phyloP scores from a whole-genome alignment of 768 basidiomycete genomes.

The Mycena sanguinolenta region DNA sequence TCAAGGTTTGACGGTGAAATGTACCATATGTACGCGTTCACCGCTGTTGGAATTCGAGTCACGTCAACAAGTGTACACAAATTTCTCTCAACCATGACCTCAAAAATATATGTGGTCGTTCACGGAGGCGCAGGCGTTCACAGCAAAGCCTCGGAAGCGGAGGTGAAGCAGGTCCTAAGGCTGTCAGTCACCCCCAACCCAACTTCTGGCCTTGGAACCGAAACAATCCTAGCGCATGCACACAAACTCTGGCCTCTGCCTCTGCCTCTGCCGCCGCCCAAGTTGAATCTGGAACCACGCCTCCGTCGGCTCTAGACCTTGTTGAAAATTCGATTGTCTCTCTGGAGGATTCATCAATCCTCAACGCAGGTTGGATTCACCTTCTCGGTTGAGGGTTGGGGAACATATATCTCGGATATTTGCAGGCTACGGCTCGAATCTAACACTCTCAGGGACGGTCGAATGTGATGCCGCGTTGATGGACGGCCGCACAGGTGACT shows the following conservation, averaged over 20 bases:
- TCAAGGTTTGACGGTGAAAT: too few species aligned
- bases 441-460: slow-evolving; percentile 79
- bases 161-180: slow-evolving; percentile 68
- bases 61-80: too few species aligned
- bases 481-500: slow-evolving; percentile 57
- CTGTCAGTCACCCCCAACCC: slow-evolving; percentile 53
- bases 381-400: background rate
- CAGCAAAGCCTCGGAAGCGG: slow-evolving; percentile 57
- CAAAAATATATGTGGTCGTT: slow-evolving; percentile 63
- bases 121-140: slow-evolving; percentile 88
- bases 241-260: slow-evolving; percentile 49
- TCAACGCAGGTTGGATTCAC: slow-evolving; percentile 73
- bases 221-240: slow-evolving; percentile 63
- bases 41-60: too few species aligned
- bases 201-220: background rate
- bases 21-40: too few species aligned
- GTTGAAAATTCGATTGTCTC: slow-evolving; percentile 67
- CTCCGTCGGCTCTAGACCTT: slow-evolving; percentile 22
- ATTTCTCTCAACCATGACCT: background rate
- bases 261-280: slow-evolving; percentile 14
- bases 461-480: slow-evolving; percentile 89
- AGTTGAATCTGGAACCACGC: slow-evolving; percentile 10
- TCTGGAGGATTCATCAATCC: slow-evolving; percentile 74
- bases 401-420: background rate
- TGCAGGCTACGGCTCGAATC: slow-evolving; percentile 81